These are phyloP conservation scores for Periconia sp. DNA, from an alignment of 2,329 filamentous ascomycete genomes.

Conservation along the genomic window DNA sequence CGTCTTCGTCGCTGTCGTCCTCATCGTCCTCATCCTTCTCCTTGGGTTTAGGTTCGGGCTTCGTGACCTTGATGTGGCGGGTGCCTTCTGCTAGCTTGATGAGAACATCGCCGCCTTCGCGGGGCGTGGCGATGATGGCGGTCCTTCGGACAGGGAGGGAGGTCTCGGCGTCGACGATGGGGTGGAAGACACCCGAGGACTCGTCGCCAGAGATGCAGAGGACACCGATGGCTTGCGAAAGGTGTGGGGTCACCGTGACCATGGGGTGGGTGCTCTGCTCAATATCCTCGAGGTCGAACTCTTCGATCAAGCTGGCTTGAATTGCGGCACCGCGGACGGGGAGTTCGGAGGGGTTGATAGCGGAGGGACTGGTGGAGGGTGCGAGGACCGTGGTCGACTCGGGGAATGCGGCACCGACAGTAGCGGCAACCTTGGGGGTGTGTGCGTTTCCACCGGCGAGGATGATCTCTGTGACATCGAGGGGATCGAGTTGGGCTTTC, in stretches of 20 bases:
- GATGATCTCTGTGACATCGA: conserved; percentile 94
- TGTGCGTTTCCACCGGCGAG: conserved; percentile 90
- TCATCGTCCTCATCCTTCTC: conserved; percentile 62
- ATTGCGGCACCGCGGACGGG: conserved; percentile 88
- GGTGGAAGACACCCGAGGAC: conserved; percentile 70
- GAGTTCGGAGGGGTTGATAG: conserved; percentile 93
- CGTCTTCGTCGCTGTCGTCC: conserved; percentile 64
- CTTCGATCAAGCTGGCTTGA: conserved; percentile 90
- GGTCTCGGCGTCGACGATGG: conserved; percentile 82
- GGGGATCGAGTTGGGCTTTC: conserved; percentile 88
- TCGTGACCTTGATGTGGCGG: conserved; percentile 90
- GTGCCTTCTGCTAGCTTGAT: conserved; percentile 86
- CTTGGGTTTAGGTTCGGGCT: conserved; percentile 77
- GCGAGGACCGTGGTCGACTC: conserved; percentile 76
- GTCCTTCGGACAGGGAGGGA: conserved; percentile 86
- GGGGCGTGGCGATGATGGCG: conserved; percentile 73
- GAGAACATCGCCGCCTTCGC: conserved; percentile 83
- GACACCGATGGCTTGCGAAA: conserved; percentile 85
- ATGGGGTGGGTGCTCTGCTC: conserved; percentile 94
- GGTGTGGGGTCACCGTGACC: conserved; percentile 91
- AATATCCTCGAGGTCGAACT: conserved; percentile 92
- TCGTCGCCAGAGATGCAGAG: conserved; percentile 64
- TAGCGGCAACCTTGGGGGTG: conserved; percentile 87
- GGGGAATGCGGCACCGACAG: conserved; percentile 79
- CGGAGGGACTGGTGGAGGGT: conserved; percentile 73